Base-by-base conservation (phyloP, 345 rosid genomes). In the Arabis alpina region DNA sequence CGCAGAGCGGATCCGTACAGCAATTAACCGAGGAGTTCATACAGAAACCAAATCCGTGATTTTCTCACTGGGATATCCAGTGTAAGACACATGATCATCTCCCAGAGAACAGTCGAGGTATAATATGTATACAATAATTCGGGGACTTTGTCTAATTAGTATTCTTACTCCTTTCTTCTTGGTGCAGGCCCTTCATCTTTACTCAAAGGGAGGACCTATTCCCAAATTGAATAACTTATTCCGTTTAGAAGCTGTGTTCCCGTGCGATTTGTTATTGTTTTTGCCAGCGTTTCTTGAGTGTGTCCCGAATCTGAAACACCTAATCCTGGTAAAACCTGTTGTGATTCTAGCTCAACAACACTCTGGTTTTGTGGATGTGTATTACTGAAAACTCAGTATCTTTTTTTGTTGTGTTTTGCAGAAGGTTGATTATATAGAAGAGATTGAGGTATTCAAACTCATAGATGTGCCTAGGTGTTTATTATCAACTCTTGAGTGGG, bases 251-350 rank as follows among this genome's bases (percentile, higher is more conserved):
- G 51, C 50, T 24, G 37, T 4, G 28, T 49, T 58, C 66, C 58
- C 40, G 1, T 2, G 42, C 50, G 0, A 1, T 4, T 39, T 27
- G 39, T 4, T 58, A 39, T 40, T 8, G 19, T 49, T 48, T 39
- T 11, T 58, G 40, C 66, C 57, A 37, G 32, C 30, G 13, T 53
- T 66, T 42, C 61, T 66, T 30, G 52, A 66, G 42, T 10, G 71
- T 28, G 54, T 2, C 71, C 58, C 65, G 50, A 69, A 69, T 25
- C 66, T 69, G 73, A 58, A 69, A 69, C 57, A 48, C 65, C 65
- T 69, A 10, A 58, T 14, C 54, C 10, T 58, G 73, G 73, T 69
- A 69, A 24, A 15, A 11, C 47, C 28, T 14, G 13, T 30, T 44
- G 52, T 15, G 40, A 4, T n/a, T 44, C 34, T 48, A 3, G 11